These are phyloP conservation scores for Zelopaecilomyces penicillatus DNA, from an alignment of 2,329 filamentous ascomycete genomes.

Conservation along the genomic window DNA sequence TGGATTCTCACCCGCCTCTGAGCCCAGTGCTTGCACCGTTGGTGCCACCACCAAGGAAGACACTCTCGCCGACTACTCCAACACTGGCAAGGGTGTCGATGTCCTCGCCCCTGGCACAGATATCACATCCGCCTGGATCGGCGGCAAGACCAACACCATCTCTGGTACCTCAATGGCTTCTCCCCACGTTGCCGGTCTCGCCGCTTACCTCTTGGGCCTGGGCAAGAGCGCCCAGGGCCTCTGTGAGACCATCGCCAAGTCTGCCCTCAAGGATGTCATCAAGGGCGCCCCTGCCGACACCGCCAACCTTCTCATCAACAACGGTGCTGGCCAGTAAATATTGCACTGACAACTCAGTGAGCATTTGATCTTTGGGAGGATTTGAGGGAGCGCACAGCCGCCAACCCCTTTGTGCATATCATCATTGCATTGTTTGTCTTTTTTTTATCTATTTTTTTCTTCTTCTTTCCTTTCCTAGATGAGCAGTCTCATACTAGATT, in stretches of 20 bases:
- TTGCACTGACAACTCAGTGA: not conserved
- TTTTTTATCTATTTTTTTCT: too few species aligned
- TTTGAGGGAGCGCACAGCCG: too few species aligned
- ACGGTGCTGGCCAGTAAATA: conserved; percentile 26
- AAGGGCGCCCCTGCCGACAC: conserved; percentile 34
- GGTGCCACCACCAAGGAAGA: conserved; percentile 34
- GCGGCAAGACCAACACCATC: conserved; percentile 28
- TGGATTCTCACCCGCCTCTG: conserved; percentile 36
- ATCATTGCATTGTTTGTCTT: too few species aligned
- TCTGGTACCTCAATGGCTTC: conserved; percentile 33
- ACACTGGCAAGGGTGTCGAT: conserved; percentile 34
- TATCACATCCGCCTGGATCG: conserved; percentile 34
- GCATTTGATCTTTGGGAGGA: too few species aligned
- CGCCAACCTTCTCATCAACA: conserved; percentile 47
- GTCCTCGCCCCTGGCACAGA: conserved; percentile 33
- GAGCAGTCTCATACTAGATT: too few species aligned
- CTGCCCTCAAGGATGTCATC: conserved; percentile 33
- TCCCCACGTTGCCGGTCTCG: conserved; percentile 33
- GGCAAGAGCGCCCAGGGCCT: conserved; percentile 36
- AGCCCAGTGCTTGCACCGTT: conserved; percentile 38
- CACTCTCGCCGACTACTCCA: conserved; percentile 35
- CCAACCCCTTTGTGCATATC: too few species aligned
- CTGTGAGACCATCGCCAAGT: conserved; percentile 35
- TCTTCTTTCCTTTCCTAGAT: too few species aligned
- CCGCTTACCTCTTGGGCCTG: conserved; percentile 35